Percentiles rank a stretch among this genome's conserved stretches.
These are phyloP conservation scores for Cotoneaster glaucophyllus DNA, from an alignment of 306 rosid genomes.

Conservation along the genomic window DNA sequence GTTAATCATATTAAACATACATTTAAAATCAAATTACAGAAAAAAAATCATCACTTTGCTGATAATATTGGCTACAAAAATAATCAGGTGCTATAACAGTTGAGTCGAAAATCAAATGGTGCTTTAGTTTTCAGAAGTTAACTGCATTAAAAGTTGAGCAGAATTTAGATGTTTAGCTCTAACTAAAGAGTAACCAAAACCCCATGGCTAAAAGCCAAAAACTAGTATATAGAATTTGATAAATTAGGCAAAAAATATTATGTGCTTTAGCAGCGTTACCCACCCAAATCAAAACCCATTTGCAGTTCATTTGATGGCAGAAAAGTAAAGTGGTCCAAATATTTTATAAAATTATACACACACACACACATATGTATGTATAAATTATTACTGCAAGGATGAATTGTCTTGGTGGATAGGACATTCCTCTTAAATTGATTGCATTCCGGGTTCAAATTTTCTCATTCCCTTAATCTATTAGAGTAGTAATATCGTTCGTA, in stretches of 20 bases:
- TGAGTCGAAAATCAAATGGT: not conserved
- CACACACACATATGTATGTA: no score
- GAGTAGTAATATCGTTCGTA: not conserved
- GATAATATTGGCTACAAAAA: no score
- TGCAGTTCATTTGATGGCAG: not conserved
- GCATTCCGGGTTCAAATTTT: no score
- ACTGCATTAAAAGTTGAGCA: not conserved
- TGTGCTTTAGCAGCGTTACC: not conserved
- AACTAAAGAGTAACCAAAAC: not conserved
- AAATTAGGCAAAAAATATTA: not conserved
- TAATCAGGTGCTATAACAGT: no score
- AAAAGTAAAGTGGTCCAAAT: conserved; percentile 12
- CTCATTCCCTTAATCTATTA: no score
- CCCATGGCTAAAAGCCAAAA: not conserved
- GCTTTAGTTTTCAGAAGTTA: not conserved
- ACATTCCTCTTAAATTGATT: not conserved
- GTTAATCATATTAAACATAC: not conserved
- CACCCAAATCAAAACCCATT: not conserved
- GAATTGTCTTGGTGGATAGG: no score
- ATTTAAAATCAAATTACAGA: no score
- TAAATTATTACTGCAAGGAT: not conserved
- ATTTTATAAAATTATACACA: not conserved
- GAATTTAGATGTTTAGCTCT: not conserved
- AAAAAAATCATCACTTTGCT: no score
- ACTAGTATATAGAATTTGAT: not conserved